Percentiles rank a stretch among this genome's conserved stretches.
Evolutionary conservation across 1,284 basidiomycete genomes (phyloP).

Genomic region (Leccinum holopus): DNA sequence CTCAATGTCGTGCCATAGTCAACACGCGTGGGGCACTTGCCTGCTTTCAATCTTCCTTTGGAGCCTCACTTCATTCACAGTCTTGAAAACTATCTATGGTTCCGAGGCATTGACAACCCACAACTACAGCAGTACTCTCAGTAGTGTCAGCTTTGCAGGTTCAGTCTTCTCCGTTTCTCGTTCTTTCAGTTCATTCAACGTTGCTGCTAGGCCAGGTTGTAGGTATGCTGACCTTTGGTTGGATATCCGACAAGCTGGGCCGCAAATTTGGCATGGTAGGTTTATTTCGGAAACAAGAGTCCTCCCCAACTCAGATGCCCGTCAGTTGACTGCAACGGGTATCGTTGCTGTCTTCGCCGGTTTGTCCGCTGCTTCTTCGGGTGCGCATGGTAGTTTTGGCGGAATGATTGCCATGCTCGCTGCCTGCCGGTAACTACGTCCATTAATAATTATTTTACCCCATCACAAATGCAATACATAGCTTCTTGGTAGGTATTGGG

Average conservation of each 20-base stretch:
- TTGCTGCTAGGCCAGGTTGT: constrained; percentile 54
- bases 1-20: constrained; percentile 18
- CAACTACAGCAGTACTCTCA: constrained; percentile 62
- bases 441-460: neutral
- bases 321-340: constrained; percentile 70
- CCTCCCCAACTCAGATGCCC: neutral
- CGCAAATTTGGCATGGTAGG: constrained; percentile 86
- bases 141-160: constrained; percentile 77
- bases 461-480: constrained; percentile 25
- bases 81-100: constrained; percentile 68
- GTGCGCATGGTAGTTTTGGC: constrained; percentile 67
- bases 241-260: constrained; percentile 82
- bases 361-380: constrained; percentile 81
- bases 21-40: constrained; percentile 53
- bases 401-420: constrained; percentile 78
- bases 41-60: neutral
- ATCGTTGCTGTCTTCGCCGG: constrained; percentile 81
- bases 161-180: neutral
- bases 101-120: constrained; percentile 43
- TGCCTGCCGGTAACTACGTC: constrained; percentile 64
- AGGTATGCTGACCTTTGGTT: constrained; percentile 78
- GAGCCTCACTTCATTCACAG: constrained; percentile 34
- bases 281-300: neutral
- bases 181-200: constrained; percentile 4
- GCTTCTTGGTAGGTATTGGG: constrained; percentile 80